Evolutionary conservation across 2,329 filamentous ascomycete genomes (phyloP).

Genomic region (Beauveria rudraprayagi): DNA sequence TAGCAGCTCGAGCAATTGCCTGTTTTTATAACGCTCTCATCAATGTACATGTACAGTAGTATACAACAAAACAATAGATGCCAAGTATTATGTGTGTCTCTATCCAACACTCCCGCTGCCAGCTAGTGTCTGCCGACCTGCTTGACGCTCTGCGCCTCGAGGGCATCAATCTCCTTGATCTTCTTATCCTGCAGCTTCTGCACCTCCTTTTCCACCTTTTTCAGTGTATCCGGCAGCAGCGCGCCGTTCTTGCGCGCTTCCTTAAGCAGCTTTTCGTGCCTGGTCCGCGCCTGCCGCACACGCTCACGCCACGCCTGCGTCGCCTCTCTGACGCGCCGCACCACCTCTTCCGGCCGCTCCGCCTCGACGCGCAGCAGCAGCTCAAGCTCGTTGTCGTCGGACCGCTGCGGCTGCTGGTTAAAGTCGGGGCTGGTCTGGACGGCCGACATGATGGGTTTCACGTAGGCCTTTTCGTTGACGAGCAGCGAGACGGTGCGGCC

Average conservation of each 20-base stretch:
- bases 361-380: constrained; percentile 46
- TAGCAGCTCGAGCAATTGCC: not conserved
- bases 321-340: constrained; percentile 34
- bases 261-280: constrained; percentile 41
- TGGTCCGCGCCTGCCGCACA: constrained; percentile 38
- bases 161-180: constrained; percentile 40
- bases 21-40: constrained; percentile 3
- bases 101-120: not conserved
- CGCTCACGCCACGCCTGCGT: constrained; percentile 44
- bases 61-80: not conserved
- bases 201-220: constrained; percentile 38
- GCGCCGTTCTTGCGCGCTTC: constrained; percentile 38
- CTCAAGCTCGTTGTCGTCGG: constrained; percentile 52
- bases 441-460: constrained; percentile 49
- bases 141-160: constrained; percentile 41
- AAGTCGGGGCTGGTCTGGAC: constrained; percentile 44
- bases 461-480: constrained; percentile 33
- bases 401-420: constrained; percentile 53
- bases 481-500: constrained; percentile 34
- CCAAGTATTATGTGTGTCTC: not conserved
- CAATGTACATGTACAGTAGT: constrained; percentile 14
- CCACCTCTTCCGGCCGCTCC: constrained; percentile 40
- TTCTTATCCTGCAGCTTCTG: constrained; percentile 46
- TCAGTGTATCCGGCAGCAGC: constrained; percentile 40
- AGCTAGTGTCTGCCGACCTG: constrained; percentile 26